Evolutionary conservation across 352 stramenopile genomes (phyloP).

Genomic region (Globisporangium emineosum): DNA sequence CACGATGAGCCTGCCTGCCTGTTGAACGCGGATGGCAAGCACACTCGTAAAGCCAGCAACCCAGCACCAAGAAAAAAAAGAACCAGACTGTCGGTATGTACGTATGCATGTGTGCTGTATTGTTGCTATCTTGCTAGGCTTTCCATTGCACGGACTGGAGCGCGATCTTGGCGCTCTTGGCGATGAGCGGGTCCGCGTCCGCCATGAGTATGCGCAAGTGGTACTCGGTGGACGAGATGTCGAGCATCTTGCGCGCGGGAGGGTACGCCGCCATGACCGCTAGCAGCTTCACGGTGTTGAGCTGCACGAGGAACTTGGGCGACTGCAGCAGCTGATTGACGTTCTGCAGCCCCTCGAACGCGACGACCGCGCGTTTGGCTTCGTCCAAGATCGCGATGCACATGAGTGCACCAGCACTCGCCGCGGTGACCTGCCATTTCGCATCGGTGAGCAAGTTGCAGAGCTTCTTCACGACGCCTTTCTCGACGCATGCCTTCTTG

Average conservation of each 20-base stretch:
- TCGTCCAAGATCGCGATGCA: constrained; percentile 60
- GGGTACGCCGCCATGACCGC: constrained; percentile 57
- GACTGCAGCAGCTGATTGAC: constrained; percentile 67
- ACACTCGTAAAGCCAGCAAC: background rate
- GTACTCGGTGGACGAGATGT: constrained; percentile 49
- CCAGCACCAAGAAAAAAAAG: background rate
- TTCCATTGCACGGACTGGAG: constrained; percentile 61
- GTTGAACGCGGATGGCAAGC: background rate
- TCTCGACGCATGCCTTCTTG: constrained; percentile 50
- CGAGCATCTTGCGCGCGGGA: constrained; percentile 41
- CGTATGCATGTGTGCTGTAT: background rate
- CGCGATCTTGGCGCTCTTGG: constrained; percentile 50
- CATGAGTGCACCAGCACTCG: constrained; percentile 64
- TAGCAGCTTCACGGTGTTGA: constrained; percentile 69
- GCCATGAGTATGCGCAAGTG: constrained; percentile 39
- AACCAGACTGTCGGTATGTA: background rate
- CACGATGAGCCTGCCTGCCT: background rate
- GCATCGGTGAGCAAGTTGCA: constrained; percentile 52
- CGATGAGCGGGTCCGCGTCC: constrained; percentile 44
- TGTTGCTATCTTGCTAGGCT: constrained; percentile 22
- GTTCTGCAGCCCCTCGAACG: constrained; percentile 36
- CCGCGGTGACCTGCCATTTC: constrained; percentile 49
- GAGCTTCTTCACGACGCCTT: constrained; percentile 50
- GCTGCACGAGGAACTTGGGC: constrained; percentile 47
- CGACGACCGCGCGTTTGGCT: constrained; percentile 62